Evolutionary conservation across 2,329 filamentous ascomycete genomes (phyloP), one percentile per base, ranked within the genome.

Genomic region (Xylariales sp.): DNA sequence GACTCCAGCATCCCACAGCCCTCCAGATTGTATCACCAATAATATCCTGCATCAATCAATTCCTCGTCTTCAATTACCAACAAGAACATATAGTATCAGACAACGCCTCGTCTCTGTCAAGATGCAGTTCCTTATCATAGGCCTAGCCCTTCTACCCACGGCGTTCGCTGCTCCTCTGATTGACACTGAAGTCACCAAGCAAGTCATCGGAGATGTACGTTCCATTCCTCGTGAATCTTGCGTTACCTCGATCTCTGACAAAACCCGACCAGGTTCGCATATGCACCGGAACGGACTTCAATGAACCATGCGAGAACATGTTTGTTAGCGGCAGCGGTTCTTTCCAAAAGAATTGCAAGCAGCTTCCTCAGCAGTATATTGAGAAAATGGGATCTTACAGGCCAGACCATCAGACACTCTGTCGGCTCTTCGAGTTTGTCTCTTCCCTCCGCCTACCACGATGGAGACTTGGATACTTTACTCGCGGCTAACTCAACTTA

Each of bases 41-140:
- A n/a, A n/a, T n/a, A n/a, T n/a, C n/a, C n/a, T n/a, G n/a, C n/a
- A n/a, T n/a, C n/a, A n/a, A n/a, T n/a, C n/a, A n/a, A n/a, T n/a
- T n/a, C n/a, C n/a, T n/a, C n/a, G n/a, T n/a, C n/a, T n/a, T n/a
- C n/a, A n/a, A n/a, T n/a, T n/a, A n/a, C n/a, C n/a, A n/a, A n/a
- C n/a, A n/a, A n/a, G n/a, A n/a, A n/a, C n/a, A n/a, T n/a, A n/a
- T n/a, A n/a, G n/a, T n/a, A n/a, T n/a, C n/a, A n/a, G n/a, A n/a
- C n/a, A n/a, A n/a, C n/a, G n/a, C n/a, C n/a, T n/a, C n/a, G n/a
- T n/a, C n/a, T n/a, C n/a, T 14, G 24, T 15, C 6, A 29, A 38
- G 11, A 38, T 38, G 35, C 35, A 38, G 35, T 38, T 28, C 8
- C 8, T 27, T 15, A 38, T 28, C 35, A 15, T 38, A 15, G 22